Evolutionary conservation across 768 basidiomycete genomes (phyloP).

Genomic region (Phallus indusiatus): DNA sequence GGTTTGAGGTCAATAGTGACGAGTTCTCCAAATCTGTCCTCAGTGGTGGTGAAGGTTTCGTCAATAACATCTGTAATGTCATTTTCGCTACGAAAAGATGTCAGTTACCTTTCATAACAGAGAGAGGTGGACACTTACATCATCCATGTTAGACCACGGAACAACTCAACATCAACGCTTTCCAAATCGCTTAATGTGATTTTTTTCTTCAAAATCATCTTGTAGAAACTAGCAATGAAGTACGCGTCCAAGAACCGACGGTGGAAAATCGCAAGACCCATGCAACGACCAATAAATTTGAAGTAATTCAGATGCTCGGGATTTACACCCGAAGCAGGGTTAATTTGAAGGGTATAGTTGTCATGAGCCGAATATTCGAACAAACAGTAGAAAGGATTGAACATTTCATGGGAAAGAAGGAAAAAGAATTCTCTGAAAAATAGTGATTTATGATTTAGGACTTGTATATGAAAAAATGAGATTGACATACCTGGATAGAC

Average conservation of each 20-base stretch:
- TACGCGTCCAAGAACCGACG: slow-evolving; percentile 98
- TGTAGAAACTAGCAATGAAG: slow-evolving; percentile 99
- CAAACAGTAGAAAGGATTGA: slow-evolving; percentile 99
- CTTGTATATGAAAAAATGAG: neutral
- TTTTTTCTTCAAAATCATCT: slow-evolving; percentile 99
- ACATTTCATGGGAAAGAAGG: slow-evolving; percentile 99
- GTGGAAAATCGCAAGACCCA: slow-evolving; percentile 97
- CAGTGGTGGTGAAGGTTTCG: slow-evolving; percentile 93
- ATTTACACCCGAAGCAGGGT: slow-evolving; percentile 95
- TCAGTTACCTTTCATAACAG: slow-evolving; percentile 12
- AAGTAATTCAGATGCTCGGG: slow-evolving; percentile 99
- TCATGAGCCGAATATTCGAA: slow-evolving; percentile 99
- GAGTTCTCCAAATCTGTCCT: slow-evolving; percentile 97
- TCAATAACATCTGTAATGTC: slow-evolving; percentile 98
- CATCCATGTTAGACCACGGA: slow-evolving; percentile 98
- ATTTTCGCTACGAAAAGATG: slow-evolving; percentile 61
- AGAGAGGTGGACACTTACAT: slow-evolving; percentile 46
- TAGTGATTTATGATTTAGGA: slow-evolving; percentile 6
- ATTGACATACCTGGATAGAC: slow-evolving; percentile 72
- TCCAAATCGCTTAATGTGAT: slow-evolving; percentile 89
- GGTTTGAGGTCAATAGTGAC: slow-evolving; percentile 93
- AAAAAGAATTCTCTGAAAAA: slow-evolving; percentile 93
- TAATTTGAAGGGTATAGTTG: slow-evolving; percentile 99
- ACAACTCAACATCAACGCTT: slow-evolving; percentile 91
- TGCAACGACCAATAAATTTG: slow-evolving; percentile 96